Evolutionary conservation across 169 alveolate species (phyloP), one percentile per base, ranked within the genome.

Genomic region (Theileria luwenshuni): DNA sequence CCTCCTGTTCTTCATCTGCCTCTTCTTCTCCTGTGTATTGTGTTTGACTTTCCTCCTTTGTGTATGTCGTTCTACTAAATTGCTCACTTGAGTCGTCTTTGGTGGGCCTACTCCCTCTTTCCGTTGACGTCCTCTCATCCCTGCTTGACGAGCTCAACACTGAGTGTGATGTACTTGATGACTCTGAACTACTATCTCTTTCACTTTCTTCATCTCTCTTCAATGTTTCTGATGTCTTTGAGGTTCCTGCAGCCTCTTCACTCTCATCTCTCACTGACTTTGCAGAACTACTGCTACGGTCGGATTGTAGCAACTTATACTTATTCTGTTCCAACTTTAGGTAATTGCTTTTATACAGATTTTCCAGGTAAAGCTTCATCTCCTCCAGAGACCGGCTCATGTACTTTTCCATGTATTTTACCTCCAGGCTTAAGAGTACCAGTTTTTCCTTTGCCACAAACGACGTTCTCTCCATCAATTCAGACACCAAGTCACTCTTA

Each of bases 361-460:
- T 38, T 30, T 68, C 76, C 32, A 68, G 63, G 56, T 68, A 68
- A 0, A 35, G 28, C 19, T 21, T 30, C 61, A 68, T 47, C 10
- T 68, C 47, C 0, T 30, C 41, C 7, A 43, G 15, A 25, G 58
- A 13, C 6, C 30, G 51, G 0, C 65, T 41, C 30, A 48, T 30
- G 25, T 69, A 69, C 41, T 62, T 54, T 13, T 0, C 32, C 10
- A 79, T 45, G 25, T 42, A 19, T 3, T 19, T 58, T n/a, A 33
- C 27, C 3, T 71, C 74, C 74, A 79, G 19, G 15, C 41, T 25
- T 19, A 79, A 38, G 19, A 79, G 35, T 2, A 70, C 35, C 10
- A 61, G 25, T 17, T 67, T 54, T 17, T 69, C 83, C 13, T 30
- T 42, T 0, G 83, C 87, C 15, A 79, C 87, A 30, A 72, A 63